phyloP scores from a whole-genome alignment of 2,329 filamentous ascomycete species.

The Calonectria montana region DNA sequence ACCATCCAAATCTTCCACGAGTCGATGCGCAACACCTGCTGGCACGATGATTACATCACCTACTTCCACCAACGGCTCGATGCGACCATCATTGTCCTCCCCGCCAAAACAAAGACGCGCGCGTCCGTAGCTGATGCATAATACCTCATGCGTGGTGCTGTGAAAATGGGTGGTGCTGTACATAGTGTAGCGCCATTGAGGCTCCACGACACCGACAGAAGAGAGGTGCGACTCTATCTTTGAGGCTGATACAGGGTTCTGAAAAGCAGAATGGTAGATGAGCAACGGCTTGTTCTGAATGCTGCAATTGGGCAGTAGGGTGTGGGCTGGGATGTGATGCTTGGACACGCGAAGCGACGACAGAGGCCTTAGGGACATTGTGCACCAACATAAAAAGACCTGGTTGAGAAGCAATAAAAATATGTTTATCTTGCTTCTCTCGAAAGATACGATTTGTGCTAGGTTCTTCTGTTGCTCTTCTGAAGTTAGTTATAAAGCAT shows the following conservation, averaged over 20 bases:
- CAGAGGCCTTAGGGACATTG: conserved; percentile 43
- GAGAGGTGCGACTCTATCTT: conserved; percentile 67
- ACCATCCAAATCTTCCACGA: conserved; percentile 65
- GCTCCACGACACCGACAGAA: conserved; percentile 63
- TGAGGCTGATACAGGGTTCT: conserved; percentile 53
- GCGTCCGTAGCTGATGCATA: conserved; percentile 67
- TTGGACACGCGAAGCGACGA: conserved; percentile 65
- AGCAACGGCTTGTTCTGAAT: conserved; percentile 72
- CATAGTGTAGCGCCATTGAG: conserved; percentile 78
- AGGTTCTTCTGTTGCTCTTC: neutral
- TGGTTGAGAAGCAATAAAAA: too few species aligned
- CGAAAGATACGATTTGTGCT: neutral
- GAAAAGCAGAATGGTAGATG: conserved; percentile 73
- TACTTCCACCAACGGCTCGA: conserved; percentile 65
- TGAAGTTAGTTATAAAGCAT: neutral
- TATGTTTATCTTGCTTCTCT: too few species aligned
- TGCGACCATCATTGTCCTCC: conserved; percentile 66
- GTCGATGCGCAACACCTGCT: conserved; percentile 72
- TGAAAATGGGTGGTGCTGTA: conserved; percentile 75
- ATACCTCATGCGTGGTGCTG: conserved; percentile 74
- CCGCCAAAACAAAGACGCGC: conserved; percentile 75
- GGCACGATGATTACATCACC: conserved; percentile 76
- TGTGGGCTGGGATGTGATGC: conserved; percentile 69
- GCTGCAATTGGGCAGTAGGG: conserved; percentile 71
- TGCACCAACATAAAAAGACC: too few species aligned